Percentiles rank a stretch among this genome's conserved stretches.
Conservation (phyloP, 108 stramenopile species). For the Nitzschia palea region DNA sequence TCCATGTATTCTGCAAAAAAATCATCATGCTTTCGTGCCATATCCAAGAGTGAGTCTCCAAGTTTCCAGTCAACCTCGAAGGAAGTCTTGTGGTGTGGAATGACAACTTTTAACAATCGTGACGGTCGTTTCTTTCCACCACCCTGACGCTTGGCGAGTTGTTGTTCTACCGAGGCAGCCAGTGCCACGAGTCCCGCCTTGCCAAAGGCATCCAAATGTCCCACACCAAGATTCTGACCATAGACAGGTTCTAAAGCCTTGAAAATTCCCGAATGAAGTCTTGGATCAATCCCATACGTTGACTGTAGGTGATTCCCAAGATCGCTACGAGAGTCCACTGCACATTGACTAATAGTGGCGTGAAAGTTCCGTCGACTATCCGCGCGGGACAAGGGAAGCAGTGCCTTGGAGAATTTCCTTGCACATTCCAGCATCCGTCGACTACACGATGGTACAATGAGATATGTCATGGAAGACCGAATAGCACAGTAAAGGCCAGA, state of each 20-base stretch:
- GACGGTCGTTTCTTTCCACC: slow-evolving; percentile 5
- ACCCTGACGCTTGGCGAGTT: slow-evolving; percentile 4
- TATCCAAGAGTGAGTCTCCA: slow-evolving; percentile 32
- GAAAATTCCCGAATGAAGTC: slow-evolving; percentile 24
- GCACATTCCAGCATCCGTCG: too few relatives aligned
- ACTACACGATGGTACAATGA: too few relatives aligned
- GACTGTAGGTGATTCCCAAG: background rate
- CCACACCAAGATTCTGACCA: slow-evolving; percentile 16
- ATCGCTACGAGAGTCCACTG: too few relatives aligned
- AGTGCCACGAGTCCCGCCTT: slow-evolving; percentile 25
- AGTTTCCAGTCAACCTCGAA: slow-evolving; percentile 24
- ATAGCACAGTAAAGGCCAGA: too few relatives aligned
- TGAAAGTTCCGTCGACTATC: too few relatives aligned
- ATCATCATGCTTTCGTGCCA: slow-evolving; percentile 29
- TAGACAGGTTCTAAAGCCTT: slow-evolving; percentile 27
- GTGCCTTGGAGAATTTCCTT: too few relatives aligned
- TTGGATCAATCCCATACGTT: background rate
- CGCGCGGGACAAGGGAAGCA: too few relatives aligned
- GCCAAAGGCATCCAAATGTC: slow-evolving; percentile 32
- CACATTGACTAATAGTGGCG: too few relatives aligned
- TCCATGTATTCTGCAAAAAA: slow-evolving; percentile 67
- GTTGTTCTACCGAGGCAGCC: slow-evolving; percentile 21
- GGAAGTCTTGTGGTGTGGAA: slow-evolving; percentile 26
- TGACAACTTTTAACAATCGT: background rate
- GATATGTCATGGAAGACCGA: too few relatives aligned